Conservation (phyloP, 805 yeast species). For the Kodamaea neixiangensis region DNA sequence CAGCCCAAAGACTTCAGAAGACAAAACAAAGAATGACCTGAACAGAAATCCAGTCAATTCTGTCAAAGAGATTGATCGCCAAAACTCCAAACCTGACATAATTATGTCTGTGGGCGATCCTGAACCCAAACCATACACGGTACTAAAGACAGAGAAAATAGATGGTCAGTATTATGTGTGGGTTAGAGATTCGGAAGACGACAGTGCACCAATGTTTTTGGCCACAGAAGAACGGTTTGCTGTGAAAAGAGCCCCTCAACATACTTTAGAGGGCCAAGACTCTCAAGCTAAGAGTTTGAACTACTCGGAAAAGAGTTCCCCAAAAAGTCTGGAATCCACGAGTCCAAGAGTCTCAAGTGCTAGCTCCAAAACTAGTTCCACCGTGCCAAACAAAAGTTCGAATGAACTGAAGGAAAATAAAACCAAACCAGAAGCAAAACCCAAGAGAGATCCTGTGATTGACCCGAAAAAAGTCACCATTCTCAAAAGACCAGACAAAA, state of each 20-base stretch:
- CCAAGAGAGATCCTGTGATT: neutral
- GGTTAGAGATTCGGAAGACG: neutral
- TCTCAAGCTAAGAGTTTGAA: no score
- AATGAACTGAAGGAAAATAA: no score
- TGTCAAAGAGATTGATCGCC: no score
- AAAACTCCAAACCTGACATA: no score
- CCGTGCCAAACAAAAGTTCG: no score
- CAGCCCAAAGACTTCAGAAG: no score
- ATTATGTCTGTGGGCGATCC: no score
- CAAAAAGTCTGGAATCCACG: neutral
- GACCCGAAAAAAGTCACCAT: slow-evolving; percentile 2
- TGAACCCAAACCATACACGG: neutral
- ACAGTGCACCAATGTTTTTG: neutral
- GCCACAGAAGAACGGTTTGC: neutral
- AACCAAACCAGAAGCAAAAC: neutral
- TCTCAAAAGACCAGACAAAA: neutral
- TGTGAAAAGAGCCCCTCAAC: no score
- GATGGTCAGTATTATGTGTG: neutral
- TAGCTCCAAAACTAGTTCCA: no score
- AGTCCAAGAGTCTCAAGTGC: neutral
- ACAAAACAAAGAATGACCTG: no score
- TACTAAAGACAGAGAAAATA: neutral
- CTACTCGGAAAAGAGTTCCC: neutral
- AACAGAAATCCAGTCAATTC: no score
- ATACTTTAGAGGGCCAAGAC: no score